These are phyloP conservation scores for Lipomyces anomalus DNA, from an alignment of 805 yeast species.

Conservation along the genomic window DNA sequence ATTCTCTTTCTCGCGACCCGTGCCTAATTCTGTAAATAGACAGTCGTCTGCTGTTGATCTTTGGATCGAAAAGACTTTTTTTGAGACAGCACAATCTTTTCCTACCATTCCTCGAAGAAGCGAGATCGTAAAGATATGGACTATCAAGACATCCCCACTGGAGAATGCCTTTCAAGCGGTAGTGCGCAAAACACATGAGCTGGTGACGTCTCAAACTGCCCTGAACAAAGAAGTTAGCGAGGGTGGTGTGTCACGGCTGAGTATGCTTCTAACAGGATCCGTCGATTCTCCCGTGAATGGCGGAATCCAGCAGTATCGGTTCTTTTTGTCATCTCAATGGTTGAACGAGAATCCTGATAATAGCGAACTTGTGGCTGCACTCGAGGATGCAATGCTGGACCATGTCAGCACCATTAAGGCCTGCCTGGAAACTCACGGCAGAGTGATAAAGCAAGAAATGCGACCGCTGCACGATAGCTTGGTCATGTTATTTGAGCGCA, in stretches of 20 bases:
- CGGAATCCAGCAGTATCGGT: constrained; percentile 78
- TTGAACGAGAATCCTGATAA: constrained; percentile 22
- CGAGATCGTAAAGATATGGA: constrained; percentile 49
- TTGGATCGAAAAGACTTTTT: constrained; percentile 86
- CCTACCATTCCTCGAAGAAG: constrained; percentile 85
- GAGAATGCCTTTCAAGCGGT: constrained; percentile 73
- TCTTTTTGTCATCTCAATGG: constrained; percentile 46
- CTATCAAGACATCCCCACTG: constrained; percentile 67
- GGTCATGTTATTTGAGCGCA: constrained; percentile 55
- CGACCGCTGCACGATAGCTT: constrained; percentile 62
- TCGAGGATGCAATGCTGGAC: constrained; percentile 52
- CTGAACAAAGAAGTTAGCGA: constrained; percentile 21
- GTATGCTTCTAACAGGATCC: constrained; percentile 49
- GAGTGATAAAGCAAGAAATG: constrained; percentile 51
- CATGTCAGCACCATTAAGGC: constrained; percentile 59
- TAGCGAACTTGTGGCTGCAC: constrained; percentile 35
- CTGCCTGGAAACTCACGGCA: constrained; percentile 64
- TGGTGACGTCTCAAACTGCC: constrained; percentile 35
- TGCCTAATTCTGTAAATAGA: constrained; percentile 34
- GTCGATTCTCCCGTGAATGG: constrained; percentile 92
- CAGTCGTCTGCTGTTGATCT: constrained; percentile 63
- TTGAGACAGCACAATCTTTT: constrained; percentile 67
- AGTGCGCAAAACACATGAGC: constrained; percentile 62
- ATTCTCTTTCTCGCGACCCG: constrained; percentile 62
- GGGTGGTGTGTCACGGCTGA: constrained; percentile 45